phyloP scores from a whole-genome alignment of 768 basidiomycete genomes.

The Mrakia gelida region DNA sequence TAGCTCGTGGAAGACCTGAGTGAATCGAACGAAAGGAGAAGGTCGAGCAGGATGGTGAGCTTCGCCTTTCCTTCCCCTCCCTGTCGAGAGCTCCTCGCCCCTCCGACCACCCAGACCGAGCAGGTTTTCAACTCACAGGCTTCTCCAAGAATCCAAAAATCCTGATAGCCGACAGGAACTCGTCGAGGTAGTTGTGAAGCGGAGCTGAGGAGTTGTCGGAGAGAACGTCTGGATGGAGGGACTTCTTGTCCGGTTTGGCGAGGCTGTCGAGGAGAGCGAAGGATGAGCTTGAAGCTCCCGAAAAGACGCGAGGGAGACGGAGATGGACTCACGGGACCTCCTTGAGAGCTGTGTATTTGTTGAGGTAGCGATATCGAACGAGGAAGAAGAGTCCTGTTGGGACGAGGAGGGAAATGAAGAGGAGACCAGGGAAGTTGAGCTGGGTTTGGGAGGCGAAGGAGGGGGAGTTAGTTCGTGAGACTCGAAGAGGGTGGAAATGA shows the following conservation, averaged over 20 bases:
- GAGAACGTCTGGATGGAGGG: conserved; percentile 88
- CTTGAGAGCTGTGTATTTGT: conserved; percentile 47
- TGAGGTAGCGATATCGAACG: conserved; percentile 58
- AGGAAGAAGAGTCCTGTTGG: conserved; percentile 71
- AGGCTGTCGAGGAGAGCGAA: conserved; percentile 55
- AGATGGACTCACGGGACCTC: conserved; percentile 42
- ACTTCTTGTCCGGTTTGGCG: conserved; percentile 66
- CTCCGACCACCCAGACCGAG: neutral
- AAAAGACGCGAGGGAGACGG: conserved; percentile 14
- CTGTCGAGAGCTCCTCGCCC: too few relatives aligned
- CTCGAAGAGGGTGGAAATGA: neutral
- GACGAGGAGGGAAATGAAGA: conserved; percentile 65
- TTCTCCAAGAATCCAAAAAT: conserved; percentile 98
- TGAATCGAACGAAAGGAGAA: neutral
- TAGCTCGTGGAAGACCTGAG: conserved; percentile 74
- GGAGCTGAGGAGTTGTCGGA: conserved; percentile 61
- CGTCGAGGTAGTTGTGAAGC: conserved; percentile 95
- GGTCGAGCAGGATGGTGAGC: neutral
- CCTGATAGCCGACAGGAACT: conserved; percentile 91
- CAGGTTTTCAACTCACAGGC: conserved; percentile 58
- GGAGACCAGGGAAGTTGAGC: conserved; percentile 89
- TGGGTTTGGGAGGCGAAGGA: conserved; percentile 43
- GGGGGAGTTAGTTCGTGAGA: conserved; percentile 14
- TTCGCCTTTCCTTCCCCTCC: too few relatives aligned
- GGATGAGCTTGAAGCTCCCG: conserved; percentile 40